Evolutionary conservation across 2,329 filamentous ascomycete species (phyloP), one percentile per base, ranked within the genome.

Genomic region (Paramyrothecium sp.): DNA sequence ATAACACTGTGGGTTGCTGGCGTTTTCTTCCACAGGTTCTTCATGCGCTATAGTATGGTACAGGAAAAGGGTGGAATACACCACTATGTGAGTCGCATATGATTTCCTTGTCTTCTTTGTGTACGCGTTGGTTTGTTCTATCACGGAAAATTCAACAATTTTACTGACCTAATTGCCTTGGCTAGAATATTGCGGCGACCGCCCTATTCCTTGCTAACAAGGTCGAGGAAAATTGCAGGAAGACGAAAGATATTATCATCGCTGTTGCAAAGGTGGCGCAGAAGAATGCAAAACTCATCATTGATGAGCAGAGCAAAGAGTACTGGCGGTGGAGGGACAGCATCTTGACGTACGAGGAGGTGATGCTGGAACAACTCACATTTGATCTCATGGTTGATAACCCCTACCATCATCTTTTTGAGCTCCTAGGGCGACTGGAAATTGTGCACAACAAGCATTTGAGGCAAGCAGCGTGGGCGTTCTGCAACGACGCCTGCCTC

Each of bases 291-390:
- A 90, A 92, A 66, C 84, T 97, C 58, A 81, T 94, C 55, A 91
- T 98, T 54, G 95, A 99, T 70, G 95, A 98, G 74, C 93, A 98
- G 73, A 96, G 90, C 64, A 98, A 97, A 69, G 95, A 99, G 70
- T 99, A 95, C 71, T 99, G 95, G 95, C 87, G 90, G 68, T 99
- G 95, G 95, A 86, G 92, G 60, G 95, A 99, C 70, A 95, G 89
- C 58, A 96, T 99, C 57, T 79, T 98, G 16, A 89, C 90, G 63
- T 92, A 96, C 69, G 95, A 99, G 75, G 95, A 98, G 71, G 80
- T 94, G 48, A 89, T 99, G 78, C 83, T 99, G 17, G 95, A 98
- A 72, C 87, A 87, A 50, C 81, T 99, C 19, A 98, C 93, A 59
- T 99, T 99, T 72, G 95, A 99, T 71, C 81, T 99, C 50, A 91